phyloP scores from a whole-genome alignment of 2,329 filamentous ascomycete species.

The Pseudogymnoascus sp. region DNA sequence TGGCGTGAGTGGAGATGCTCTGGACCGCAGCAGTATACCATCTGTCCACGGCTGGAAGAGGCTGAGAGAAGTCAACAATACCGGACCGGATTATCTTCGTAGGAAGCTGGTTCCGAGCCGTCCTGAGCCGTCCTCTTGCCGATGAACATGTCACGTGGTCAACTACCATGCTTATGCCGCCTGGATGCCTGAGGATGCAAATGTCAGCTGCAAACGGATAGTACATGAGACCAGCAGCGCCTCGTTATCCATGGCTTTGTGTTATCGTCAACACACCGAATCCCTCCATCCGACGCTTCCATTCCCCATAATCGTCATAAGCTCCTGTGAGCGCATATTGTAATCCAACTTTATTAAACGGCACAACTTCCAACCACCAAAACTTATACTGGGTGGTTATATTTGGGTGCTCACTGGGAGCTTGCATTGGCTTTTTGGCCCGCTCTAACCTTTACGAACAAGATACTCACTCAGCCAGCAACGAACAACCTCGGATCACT shows the following conservation, averaged over 20 bases:
- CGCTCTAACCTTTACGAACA: conserved; percentile 3
- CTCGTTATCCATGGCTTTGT: conserved; percentile 1
- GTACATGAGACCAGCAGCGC: not conserved
- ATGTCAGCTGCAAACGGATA: conserved; percentile 6
- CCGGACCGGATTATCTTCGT: conserved; percentile 3
- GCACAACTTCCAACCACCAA: not conserved
- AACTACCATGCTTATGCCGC: not conserved
- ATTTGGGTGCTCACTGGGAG: conserved; percentile 1
- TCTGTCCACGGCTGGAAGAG: conserved; percentile 5
- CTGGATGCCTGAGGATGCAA: not conserved
- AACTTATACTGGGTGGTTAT: not conserved
- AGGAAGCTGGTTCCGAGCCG: not conserved
- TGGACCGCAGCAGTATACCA: not conserved
- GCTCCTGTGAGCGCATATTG: conserved; percentile 4
- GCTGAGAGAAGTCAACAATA: conserved; percentile 5
- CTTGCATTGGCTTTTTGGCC: conserved; percentile 1
- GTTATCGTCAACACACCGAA: conserved; percentile 7
- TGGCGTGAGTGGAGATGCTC: not conserved
- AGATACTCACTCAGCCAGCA: conserved; percentile 6
- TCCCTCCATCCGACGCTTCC: not conserved
- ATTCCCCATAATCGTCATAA: conserved; percentile 6
- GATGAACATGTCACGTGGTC: not conserved
- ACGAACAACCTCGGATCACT: not conserved
- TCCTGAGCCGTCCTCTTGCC: not conserved
- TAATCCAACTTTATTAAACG: not conserved